These are phyloP conservation scores for Astraeus odoratus DNA, from an alignment of 768 basidiomycete species.

Conservation along the genomic window DNA sequence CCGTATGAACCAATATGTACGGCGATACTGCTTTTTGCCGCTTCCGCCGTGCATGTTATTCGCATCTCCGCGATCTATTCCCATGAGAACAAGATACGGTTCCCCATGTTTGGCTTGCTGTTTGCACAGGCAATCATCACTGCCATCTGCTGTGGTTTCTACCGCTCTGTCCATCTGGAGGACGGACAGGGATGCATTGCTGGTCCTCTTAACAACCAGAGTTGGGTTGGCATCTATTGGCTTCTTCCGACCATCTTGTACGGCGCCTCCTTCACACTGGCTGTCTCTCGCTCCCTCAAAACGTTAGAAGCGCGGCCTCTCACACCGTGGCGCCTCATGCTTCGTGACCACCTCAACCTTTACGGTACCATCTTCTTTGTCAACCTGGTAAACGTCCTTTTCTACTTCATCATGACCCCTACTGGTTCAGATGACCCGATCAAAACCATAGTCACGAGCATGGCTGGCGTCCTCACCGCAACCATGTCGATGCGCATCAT, in stretches of 20 bases:
- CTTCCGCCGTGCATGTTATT: conserved; percentile 57
- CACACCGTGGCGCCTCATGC: conserved; percentile 78
- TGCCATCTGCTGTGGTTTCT: conserved; percentile 73
- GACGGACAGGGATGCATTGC: conserved; percentile 81
- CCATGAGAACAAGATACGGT: conserved; percentile 48
- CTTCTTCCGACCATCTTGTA: conserved; percentile 64
- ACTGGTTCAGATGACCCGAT: conserved; percentile 57
- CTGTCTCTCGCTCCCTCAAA: conserved; percentile 17
- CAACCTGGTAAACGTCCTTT: conserved; percentile 77
- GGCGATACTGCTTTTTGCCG: conserved; percentile 65
- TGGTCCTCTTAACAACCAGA: conserved; percentile 56
- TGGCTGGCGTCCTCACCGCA: conserved; percentile 81
- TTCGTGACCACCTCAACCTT: conserved; percentile 82
- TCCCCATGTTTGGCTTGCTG: conserved; percentile 50
- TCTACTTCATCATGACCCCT: conserved; percentile 80
- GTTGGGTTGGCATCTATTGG: conserved; percentile 87
- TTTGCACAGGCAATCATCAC: conserved; percentile 67
- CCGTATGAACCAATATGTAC: conserved; percentile 86
- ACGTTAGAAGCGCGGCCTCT: conserved; percentile 40
- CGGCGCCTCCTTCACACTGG: conserved; percentile 25
- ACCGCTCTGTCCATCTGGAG: conserved; percentile 69
- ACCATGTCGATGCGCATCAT: conserved; percentile 87
- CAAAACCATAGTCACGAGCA: conserved; percentile 77
- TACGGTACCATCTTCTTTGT: conserved; percentile 77
- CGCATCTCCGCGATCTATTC: conserved; percentile 73